These are phyloP conservation scores for Plasmodium blacklocki DNA, from an alignment of 169 alveolate species.

Conservation along the genomic window DNA sequence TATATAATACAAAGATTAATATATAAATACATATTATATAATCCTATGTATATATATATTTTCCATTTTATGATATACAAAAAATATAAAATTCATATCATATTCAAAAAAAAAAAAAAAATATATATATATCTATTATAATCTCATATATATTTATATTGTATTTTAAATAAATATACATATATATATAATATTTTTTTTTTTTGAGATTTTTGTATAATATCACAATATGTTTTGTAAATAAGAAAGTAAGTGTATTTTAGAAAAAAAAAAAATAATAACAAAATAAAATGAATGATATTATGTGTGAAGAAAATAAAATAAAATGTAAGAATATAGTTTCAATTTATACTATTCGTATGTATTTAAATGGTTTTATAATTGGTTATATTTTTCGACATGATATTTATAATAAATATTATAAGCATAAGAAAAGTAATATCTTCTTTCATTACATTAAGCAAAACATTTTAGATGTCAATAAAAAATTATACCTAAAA, in stretches of 20 bases:
- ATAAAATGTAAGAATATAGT: constrained; percentile 48
- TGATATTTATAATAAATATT: constrained; percentile 44
- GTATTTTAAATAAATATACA: too few species aligned
- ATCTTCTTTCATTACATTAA: constrained; percentile 36
- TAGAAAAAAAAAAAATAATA: neutral
- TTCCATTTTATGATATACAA: too few species aligned
- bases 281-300: constrained; percentile 41
- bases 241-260: too few species aligned
- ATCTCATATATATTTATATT: too few species aligned
- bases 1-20: too few species aligned
- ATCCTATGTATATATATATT: too few species aligned
- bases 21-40: too few species aligned
- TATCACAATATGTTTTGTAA: neutral
- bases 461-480: constrained; percentile 1
- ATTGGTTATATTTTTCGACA: constrained; percentile 66
- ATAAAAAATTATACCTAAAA: neutral
- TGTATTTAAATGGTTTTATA: constrained; percentile 71
- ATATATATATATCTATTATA: too few species aligned
- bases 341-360: constrained; percentile 66
- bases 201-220: neutral
- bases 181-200: neutral
- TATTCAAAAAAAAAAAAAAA: too few species aligned
- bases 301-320: constrained; percentile 34
- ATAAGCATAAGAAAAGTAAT: constrained; percentile 50
- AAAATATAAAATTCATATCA: too few species aligned